Evolutionary conservation across 441 rosid species (phyloP), one percentile per base, ranked within the genome.

Genomic region (Gossypium aridum): DNA sequence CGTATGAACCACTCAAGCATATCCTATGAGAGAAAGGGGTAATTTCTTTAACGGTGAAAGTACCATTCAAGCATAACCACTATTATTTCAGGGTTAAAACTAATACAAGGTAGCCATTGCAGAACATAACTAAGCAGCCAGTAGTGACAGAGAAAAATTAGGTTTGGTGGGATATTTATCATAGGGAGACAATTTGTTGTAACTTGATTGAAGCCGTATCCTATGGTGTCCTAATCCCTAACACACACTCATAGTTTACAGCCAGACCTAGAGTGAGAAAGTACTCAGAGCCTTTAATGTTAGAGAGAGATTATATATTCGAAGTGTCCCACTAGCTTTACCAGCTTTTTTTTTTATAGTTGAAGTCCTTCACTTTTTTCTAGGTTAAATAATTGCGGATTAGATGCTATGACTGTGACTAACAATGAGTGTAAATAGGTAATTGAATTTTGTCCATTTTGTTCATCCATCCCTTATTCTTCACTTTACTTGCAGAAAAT

Each of bases 241-340:
- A 25, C 64, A 25, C 17, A 23, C 37, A 54, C 25, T 14, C 43
- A 14, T 3, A 26, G 43, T 1, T 31, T 4, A 0, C 39, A 6
- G 39, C 2, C 39, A 19, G 31, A 28, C 19, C 43, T 26, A 28
- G 43, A 66, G 69, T 64, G 54, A 19, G 37, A 31, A 31, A 31
- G 37, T 31, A 31, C 7, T 31, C 37, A 76, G 20, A 72, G 12
- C 8, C 6, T 69, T 71, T 57, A 56, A 62, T 13, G 3, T 2
- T 55, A n/a, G 51, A 72, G 71, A 55, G 85, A 78, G 85, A 2
- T 10, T 12, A 13, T 45, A 85, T 89, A 89, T 87, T 87, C 90
- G 82, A 86, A 82, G 83, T 87, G 92, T 85, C 92, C 85, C 92
- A 80, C 88, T 80, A 65, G 78, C 85, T 76, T 84, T 61, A 60